Conservation (phyloP, 2,329 filamentous ascomycete species). For the Coniochaeta hoffmannii region DNA sequence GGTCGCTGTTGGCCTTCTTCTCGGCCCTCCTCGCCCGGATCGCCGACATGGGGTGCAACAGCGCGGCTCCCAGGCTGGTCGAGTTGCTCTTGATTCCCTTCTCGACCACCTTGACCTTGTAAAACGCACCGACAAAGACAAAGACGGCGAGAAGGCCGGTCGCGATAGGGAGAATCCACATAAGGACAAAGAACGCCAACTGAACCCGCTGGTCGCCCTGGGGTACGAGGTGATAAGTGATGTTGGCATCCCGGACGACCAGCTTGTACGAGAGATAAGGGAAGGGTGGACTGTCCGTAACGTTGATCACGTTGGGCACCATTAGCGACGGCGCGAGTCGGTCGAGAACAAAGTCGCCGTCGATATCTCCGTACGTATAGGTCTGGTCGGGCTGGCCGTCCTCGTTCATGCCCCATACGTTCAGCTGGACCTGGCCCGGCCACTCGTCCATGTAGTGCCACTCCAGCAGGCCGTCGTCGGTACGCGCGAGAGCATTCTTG, state of each 20-base stretch:
- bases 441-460: conserved; percentile 56
- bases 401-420: conserved; percentile 58
- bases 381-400: conserved; percentile 53
- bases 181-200: conserved; percentile 42
- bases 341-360: conserved; percentile 52
- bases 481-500: conserved; percentile 39
- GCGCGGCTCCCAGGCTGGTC: background rate
- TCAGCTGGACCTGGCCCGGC: conserved; percentile 52
- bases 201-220: conserved; percentile 45
- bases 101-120: conserved; percentile 48
- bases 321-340: conserved; percentile 52
- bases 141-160: conserved; percentile 42
- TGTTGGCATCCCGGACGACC: conserved; percentile 44
- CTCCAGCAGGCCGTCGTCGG: conserved; percentile 42
- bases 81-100: conserved; percentile 34
- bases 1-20: conserved; percentile 16
- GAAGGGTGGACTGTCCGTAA: conserved; percentile 42
- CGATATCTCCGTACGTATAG: conserved; percentile 50
- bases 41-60: background rate
- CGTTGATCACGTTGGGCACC: conserved; percentile 45
- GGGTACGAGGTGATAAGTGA: conserved; percentile 36
- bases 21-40: conserved; percentile 7
- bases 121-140: conserved; percentile 49
- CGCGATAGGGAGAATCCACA: conserved; percentile 43
- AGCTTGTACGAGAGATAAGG: conserved; percentile 48